Conservation (phyloP, 768 basidiomycete species). For the Pholiota conissans region DNA sequence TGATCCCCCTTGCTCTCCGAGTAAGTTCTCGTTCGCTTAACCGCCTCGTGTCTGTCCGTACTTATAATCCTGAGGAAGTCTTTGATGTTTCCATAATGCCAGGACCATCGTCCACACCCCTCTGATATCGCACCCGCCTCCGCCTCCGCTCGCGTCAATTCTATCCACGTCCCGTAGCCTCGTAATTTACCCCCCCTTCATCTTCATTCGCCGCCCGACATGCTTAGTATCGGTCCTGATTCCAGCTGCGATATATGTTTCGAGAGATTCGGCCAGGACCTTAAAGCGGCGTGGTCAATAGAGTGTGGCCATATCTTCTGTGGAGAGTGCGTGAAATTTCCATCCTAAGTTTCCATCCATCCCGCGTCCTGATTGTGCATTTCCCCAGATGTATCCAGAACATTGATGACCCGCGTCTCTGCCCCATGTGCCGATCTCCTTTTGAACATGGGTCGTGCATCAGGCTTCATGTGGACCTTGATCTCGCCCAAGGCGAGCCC, state of each 20-base stretch:
- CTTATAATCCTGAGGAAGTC: slow-evolving; percentile 33
- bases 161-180: slow-evolving; percentile 14
- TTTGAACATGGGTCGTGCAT: slow-evolving; percentile 48
- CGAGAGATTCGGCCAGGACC: slow-evolving; percentile 55
- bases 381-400: slow-evolving; percentile 53
- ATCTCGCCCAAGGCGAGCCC: slow-evolving; percentile 26
- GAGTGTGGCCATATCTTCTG: slow-evolving; percentile 77
- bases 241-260: slow-evolving; percentile 79
- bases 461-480: slow-evolving; percentile 62
- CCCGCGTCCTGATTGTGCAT: too few species aligned
- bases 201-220: slow-evolving; percentile 36
- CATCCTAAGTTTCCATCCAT: slow-evolving; percentile 2
- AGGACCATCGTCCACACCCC: slow-evolving; percentile 36
- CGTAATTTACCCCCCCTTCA: slow-evolving; percentile 24
- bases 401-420: slow-evolving; percentile 42
- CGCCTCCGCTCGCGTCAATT: slow-evolving; percentile 10
- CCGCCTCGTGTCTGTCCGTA: slow-evolving; percentile 40
- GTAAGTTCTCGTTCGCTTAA: slow-evolving; percentile 34
- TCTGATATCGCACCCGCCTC: slow-evolving; percentile 19
- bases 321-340: slow-evolving; percentile 32
- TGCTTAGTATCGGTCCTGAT: slow-evolving; percentile 65
- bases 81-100: slow-evolving; percentile 33
- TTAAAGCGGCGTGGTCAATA: slow-evolving; percentile 63
- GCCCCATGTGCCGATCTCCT: slow-evolving; percentile 63
- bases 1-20: slow-evolving; percentile 29